Base-by-base conservation (phyloP, 257 asterid species). In the Fraxinus cuspidata region DNA sequence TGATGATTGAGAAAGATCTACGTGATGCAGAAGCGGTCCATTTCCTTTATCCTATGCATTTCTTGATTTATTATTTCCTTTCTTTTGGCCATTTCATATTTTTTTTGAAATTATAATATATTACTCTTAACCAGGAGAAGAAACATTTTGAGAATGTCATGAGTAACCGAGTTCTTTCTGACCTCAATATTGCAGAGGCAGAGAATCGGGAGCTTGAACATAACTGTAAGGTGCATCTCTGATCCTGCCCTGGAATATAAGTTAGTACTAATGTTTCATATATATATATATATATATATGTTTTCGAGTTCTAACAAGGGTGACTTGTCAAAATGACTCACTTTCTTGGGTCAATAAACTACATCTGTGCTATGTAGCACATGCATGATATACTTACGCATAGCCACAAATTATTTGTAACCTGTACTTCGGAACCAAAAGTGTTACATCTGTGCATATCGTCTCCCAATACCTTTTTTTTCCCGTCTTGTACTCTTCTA, bases 191-290 rank as follows among this genome's bases (percentile, higher is more conserved):
- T 53, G 92, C 91, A 12, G 93, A 90, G 85, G 83, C 77, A 10
- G 80, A 85, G 71, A 87, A 72, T 82, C 79, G 4, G 83, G 90
- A 89, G 81, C 91, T 93, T 83, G 96, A 96, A 81, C 79, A 80
- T 40, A 76, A 77, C 79, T 85, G 90, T 70, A 83, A 90, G 99
- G 99, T 94, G 84, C 65, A 74, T 77, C 78, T 73, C 44, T 42
- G 53, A 73, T 80, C 78, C 60, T 66, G 70, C 83, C 77, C 77
- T 34, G 71, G 69, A 77, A 81, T 65, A 81, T 65, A 69, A 73
- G 75, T 71, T 5, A 67, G 67, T 78, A 44, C 70, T 72, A 49
- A 70, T 23, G 32, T 68, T 63, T 51, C 47, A 35, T 31, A 27
- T 71, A 31, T 31, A 0, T 31, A 3, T 31, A n/a, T n/a, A n/a